Percentiles rank a stretch among this genome's conserved stretches.
Evolutionary conservation across 2,329 filamentous ascomycete species (phyloP).

Genomic region (Dactylellina leptospora): DNA sequence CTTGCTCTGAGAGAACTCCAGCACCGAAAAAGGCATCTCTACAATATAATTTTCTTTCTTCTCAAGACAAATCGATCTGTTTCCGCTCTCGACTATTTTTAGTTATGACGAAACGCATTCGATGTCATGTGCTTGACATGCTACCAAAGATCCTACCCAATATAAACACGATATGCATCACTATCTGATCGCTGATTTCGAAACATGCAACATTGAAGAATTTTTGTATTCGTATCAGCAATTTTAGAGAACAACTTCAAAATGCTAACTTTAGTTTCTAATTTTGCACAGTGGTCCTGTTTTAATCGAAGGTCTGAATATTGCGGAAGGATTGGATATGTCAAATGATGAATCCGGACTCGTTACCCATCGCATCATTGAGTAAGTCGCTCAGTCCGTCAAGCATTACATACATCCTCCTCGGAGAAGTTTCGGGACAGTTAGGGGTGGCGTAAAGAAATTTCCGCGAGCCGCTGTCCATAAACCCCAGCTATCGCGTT

Average conservation of each 20-base stretch:
- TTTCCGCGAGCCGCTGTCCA: constrained; percentile 23
- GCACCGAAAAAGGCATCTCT: no score
- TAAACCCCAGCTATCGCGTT: neutral
- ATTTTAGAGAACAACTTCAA: no score
- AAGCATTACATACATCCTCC: neutral
- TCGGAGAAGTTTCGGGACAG: constrained; percentile 17
- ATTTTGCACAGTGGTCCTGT: constrained; percentile 53
- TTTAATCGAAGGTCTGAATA: constrained; percentile 57
- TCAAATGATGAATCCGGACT: constrained; percentile 53
- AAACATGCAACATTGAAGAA: constrained; percentile 15
- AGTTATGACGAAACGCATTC: constrained; percentile 3
- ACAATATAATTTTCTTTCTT: no score
- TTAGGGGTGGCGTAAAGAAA: constrained; percentile 21
- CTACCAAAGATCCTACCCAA: neutral
- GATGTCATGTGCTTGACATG: constrained; percentile 16
- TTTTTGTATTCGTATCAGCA: no score
- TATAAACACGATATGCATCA: neutral
- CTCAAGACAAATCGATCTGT: no score
- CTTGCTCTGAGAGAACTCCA: no score
- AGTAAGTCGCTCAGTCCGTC: constrained; percentile 48
- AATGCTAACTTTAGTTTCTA: constrained; percentile 25
- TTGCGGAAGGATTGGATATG: constrained; percentile 56
- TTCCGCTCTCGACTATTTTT: constrained; percentile 15
- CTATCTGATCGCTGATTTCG: constrained; percentile 23
- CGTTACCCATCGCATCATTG: constrained; percentile 55